Percentiles rank a stretch among this genome's conserved stretches.
These are phyloP conservation scores for Pisolithus microcarpus DNA, from an alignment of 768 basidiomycete genomes.

Conservation along the genomic window DNA sequence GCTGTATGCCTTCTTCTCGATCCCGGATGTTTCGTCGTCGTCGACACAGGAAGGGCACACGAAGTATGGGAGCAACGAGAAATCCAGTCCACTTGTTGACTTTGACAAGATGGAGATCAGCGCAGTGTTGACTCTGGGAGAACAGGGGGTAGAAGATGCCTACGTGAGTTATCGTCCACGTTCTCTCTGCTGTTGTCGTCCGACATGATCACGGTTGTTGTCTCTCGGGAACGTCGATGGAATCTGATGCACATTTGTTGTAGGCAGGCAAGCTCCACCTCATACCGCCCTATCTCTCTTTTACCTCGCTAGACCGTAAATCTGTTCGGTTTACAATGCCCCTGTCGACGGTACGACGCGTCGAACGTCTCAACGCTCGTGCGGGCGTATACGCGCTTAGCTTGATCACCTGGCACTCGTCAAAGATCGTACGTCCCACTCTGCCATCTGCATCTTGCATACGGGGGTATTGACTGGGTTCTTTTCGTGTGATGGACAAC, in stretches of 20 bases:
- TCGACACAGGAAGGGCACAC: conserved; percentile 1
- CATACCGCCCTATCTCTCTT: conserved; percentile 83
- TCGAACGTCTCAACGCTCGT: conserved; percentile 88
- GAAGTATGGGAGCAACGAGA: conserved; percentile 13
- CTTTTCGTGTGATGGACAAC: not conserved
- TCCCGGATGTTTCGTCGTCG: conserved; percentile 41
- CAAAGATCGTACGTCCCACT: conserved; percentile 62
- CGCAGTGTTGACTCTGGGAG: conserved; percentile 75
- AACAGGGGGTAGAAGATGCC: conserved; percentile 79
- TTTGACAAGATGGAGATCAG: conserved; percentile 79
- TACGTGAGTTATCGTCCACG: conserved; percentile 56
- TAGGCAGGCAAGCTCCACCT: conserved; percentile 90
- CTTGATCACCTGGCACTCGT: conserved; percentile 87
- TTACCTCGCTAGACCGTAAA: conserved; percentile 85
- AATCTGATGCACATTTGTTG: not conserved
- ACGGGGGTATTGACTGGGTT: not conserved
- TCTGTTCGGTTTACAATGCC: conserved; percentile 90
- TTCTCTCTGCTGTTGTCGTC: not conserved
- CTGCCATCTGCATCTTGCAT: not conserved
- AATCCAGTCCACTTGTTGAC: conserved; percentile 29
- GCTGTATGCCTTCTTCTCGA: conserved; percentile 79
- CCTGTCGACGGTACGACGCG: conserved; percentile 84
- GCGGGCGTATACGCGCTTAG: conserved; percentile 96
- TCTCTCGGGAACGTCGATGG: not conserved
- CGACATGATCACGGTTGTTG: not conserved